Conservation (phyloP, 371 early-diverging fungal species). For the Syncephalastrum racemosum region DNA sequence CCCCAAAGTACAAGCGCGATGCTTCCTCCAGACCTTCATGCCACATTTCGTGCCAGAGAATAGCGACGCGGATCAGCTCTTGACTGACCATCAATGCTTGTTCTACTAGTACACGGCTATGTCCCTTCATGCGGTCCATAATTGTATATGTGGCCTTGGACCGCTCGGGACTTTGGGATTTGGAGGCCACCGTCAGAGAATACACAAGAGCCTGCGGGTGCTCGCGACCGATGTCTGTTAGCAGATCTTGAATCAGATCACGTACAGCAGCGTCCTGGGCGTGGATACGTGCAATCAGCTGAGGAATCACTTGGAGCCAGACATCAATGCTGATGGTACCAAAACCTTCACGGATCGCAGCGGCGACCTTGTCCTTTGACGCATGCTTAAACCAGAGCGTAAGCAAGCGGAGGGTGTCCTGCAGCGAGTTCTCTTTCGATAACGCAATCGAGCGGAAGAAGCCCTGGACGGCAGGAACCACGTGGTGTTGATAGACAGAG, state of each 20-base stretch:
- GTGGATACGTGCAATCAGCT: constrained; percentile 96
- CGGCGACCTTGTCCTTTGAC: constrained; percentile 82
- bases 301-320: constrained; percentile 98
- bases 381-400: constrained; percentile 98
- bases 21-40: constrained; percentile 95
- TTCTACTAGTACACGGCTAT: constrained; percentile 85
- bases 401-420: constrained; percentile 93
- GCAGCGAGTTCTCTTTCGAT: constrained; percentile 89
- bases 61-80: constrained; percentile 96
- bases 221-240: constrained; percentile 91
- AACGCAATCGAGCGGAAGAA: constrained; percentile 95
- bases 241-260: constrained; percentile 83
- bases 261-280: constrained; percentile 82
- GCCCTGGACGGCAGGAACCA: constrained; percentile 75
- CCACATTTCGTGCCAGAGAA: constrained; percentile 98
- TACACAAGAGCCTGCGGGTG: constrained; percentile 98
- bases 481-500: constrained; percentile 59
- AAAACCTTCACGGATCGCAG: constrained; percentile 87
- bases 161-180: constrained; percentile 81
- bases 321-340: constrained; percentile 91
- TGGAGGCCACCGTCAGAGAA: constrained; percentile 94
- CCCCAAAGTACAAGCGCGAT: constrained; percentile 83
- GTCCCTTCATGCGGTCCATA: constrained; percentile 90
- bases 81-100: constrained; percentile 94
- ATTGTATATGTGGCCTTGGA: constrained; percentile 85